Base-by-base conservation (phyloP, 139 green algal species). In the Desmodesmus armatus region DNA sequence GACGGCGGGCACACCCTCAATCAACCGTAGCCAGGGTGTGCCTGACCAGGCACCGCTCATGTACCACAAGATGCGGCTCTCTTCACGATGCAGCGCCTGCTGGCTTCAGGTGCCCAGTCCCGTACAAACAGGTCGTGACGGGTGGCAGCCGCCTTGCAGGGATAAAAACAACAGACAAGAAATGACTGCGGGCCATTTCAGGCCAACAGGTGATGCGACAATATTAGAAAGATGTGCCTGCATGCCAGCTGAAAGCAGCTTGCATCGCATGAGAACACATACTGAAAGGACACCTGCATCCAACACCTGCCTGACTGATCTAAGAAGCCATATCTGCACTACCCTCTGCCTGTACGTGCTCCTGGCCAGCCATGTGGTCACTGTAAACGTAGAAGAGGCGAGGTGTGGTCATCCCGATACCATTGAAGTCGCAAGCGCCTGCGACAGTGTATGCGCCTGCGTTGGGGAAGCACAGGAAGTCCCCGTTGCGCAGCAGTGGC, bases 391-490 rank as follows among this genome's bases (percentile, higher is more conserved):
- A 93, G 65, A 90, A 88, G 63, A 89, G 87, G 78, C 84, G 81
- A 21, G 90, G 90, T 2, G 63, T 78, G 25, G 90, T 93, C 78
- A 90, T 87, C 73, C 87, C 88, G 19, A 94, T 94, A 72, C 67
- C 70, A 43, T 81, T 87, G 81, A 80, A 81, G 27, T 81, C 70
- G 40, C 81, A 82, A 3, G 95, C 96, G 27, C 95, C 97, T 25
- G 93, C 92, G 1, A 96, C 84, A 1, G 96, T 98, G 92, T 99
- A 99, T 3, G 97, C 97, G 35, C 97, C 97, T 79, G 98, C 96
- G 79, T 94, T 90, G 33, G 93, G 89, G 88, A 98, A 99, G 60
- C 96, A 83, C 65, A 99, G 88, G 94, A 94, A 99, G 88, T 99
- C 96, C n/a, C 97, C 97, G 53, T 94, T 91, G 43, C 88, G 90